Percentiles rank a stretch among this genome's conserved stretches.
Evolutionary conservation across 345 rosid genomes (phyloP).

Genomic region (Populus euphratica): DNA sequence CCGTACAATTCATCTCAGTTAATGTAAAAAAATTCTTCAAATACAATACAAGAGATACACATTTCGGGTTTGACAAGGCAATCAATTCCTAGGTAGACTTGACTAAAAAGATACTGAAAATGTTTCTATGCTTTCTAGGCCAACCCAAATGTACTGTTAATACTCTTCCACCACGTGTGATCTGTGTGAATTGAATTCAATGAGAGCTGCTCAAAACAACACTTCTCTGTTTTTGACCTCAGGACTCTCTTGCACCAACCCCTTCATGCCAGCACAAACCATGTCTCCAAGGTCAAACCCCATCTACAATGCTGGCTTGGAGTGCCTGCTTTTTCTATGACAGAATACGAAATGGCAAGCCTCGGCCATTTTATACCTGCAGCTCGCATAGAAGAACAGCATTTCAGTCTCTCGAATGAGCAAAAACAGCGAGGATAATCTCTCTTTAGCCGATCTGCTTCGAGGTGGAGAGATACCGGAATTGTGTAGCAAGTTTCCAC

Average conservation of each 20-base stretch:
- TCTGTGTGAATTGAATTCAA: neutral
- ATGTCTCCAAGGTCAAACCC: neutral
- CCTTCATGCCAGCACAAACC: neutral
- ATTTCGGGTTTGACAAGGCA: too few species aligned
- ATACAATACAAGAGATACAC: too few species aligned
- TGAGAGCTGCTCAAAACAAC: neutral
- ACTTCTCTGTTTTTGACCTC: neutral
- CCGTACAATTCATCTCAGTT: too few species aligned
- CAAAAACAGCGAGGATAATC: too few species aligned
- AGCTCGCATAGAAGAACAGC: too few species aligned
- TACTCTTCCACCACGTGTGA: neutral
- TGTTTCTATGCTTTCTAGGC: too few species aligned
- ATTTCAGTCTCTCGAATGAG: too few species aligned
- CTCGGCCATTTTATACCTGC: neutral
- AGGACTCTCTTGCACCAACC: neutral
- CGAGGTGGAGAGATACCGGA: neutral
- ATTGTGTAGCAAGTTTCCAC: neutral
- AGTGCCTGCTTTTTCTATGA: too few species aligned
- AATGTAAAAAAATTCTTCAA: too few species aligned
- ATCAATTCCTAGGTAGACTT: too few species aligned
- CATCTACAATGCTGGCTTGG: too few species aligned
- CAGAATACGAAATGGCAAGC: neutral
- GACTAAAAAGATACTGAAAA: too few species aligned
- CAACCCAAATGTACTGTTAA: neutral
- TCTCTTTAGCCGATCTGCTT: neutral